phyloP scores from a whole-genome alignment of 257 asterid species.

The Fraxinus americana region DNA sequence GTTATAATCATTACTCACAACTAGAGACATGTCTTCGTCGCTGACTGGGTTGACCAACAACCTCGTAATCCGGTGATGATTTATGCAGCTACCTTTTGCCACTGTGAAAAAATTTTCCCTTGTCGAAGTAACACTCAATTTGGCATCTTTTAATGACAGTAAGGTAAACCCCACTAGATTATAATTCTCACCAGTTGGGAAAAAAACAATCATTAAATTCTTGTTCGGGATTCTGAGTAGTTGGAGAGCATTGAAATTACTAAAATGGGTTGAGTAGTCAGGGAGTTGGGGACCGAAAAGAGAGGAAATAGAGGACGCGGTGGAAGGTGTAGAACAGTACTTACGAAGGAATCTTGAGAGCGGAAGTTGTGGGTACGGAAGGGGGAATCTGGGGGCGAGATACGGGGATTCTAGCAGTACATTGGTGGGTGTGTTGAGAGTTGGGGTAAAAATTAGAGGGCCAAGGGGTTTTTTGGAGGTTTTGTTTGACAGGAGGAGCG shows the following conservation, averaged over 20 bases:
- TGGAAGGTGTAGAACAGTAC: slow-evolving; percentile 33
- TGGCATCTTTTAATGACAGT: slow-evolving; percentile 38
- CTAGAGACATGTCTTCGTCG: slow-evolving; percentile 21
- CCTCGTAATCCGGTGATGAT: slow-evolving; percentile 47
- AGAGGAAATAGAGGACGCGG: slow-evolving; percentile 38
- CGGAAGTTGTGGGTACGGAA: slow-evolving; percentile 44
- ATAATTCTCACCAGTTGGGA: slow-evolving; percentile 67
- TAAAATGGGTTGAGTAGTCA: slow-evolving; percentile 35
- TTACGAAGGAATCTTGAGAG: slow-evolving; percentile 44
- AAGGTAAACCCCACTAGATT: slow-evolving; percentile 62
- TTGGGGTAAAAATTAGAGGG: slow-evolving; percentile 59
- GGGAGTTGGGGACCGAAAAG: slow-evolving; percentile 40
- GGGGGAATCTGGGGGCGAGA: slow-evolving; percentile 53
- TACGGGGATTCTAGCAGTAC: slow-evolving; percentile 43
- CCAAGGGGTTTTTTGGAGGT: slow-evolving; percentile 34
- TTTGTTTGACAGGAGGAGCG: slow-evolving; percentile 39
- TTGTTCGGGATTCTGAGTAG: slow-evolving; percentile 44
- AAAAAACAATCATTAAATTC: slow-evolving; percentile 42
- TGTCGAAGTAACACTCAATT: slow-evolving; percentile 27
- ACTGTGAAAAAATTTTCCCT: slow-evolving; percentile 18
- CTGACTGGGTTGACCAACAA: slow-evolving; percentile 39
- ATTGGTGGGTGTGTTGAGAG: slow-evolving; percentile 30
- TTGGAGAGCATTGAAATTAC: slow-evolving; percentile 57
- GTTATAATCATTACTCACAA: background rate
- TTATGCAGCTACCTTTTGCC: slow-evolving; percentile 38